phyloP scores from a whole-genome alignment of 805 yeast species.

The Metschnikowia continentalis region DNA sequence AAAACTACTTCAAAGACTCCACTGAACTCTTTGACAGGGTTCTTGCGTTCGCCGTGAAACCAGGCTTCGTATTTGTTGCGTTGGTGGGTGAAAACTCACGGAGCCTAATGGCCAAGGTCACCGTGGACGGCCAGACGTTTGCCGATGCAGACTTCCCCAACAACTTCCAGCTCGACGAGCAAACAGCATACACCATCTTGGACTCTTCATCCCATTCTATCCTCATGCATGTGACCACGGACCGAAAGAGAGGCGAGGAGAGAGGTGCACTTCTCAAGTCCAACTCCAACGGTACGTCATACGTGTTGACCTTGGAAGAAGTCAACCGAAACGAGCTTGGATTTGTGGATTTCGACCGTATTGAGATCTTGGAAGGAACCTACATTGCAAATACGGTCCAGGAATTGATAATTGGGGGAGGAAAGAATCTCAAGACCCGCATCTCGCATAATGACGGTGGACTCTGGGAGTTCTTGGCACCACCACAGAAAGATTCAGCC shows the following conservation, averaged over 20 bases:
- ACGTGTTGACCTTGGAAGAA: constrained; percentile 58
- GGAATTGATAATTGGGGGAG: constrained; percentile 42
- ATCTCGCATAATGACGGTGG: constrained; percentile 92
- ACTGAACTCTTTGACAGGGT: constrained; percentile 49
- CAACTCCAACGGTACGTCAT: constrained; percentile 87
- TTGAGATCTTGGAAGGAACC: constrained; percentile 82
- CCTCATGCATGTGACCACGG: constrained; percentile 79
- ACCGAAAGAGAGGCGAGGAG: constrained; percentile 46
- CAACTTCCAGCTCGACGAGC: constrained; percentile 52
- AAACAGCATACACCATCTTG: constrained; percentile 66
- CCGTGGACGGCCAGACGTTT: constrained; percentile 72
- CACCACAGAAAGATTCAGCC: constrained; percentile 63
- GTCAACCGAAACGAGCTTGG: constrained; percentile 76
- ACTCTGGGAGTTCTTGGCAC: constrained; percentile 67
- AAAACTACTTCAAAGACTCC: constrained; percentile 46
- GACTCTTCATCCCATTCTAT: constrained; percentile 69
- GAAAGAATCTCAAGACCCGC: constrained; percentile 61
- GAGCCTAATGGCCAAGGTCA: constrained; percentile 60
- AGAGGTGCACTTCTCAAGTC: constrained; percentile 82
- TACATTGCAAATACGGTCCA: constrained; percentile 66
- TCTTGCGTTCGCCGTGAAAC: constrained; percentile 70
- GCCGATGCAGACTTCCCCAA: constrained; percentile 78
- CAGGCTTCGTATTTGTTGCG: constrained; percentile 73
- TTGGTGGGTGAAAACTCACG: constrained; percentile 40
- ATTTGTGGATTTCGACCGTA: constrained; percentile 82